These are phyloP conservation scores for Scytalidium sp. DNA, from an alignment of 2,329 filamentous ascomycete genomes.

Conservation along the genomic window DNA sequence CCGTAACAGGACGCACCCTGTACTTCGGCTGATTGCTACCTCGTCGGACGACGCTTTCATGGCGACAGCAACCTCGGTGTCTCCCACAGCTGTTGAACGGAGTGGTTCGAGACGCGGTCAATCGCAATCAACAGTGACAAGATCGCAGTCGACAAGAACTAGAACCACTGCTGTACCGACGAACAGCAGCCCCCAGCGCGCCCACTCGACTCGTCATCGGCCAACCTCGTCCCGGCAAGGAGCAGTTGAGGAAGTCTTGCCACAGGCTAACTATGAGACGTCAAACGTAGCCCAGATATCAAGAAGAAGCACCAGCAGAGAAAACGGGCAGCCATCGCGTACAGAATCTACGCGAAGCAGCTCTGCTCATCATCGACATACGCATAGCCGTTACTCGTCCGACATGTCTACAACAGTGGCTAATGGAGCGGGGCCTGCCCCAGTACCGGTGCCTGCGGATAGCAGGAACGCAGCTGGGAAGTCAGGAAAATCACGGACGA, in stretches of 20 bases:
- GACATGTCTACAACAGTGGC: constrained; percentile 48
- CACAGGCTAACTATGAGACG: constrained; percentile 72
- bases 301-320: constrained; percentile 26
- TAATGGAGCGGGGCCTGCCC: constrained; percentile 51
- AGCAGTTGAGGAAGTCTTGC: constrained; percentile 38
- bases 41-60: constrained; percentile 11
- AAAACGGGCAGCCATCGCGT: constrained; percentile 19
- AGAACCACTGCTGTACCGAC: constrained; percentile 13
- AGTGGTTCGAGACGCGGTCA: constrained; percentile 21
- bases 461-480: constrained; percentile 44
- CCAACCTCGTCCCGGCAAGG: constrained; percentile 37
- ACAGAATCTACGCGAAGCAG: constrained; percentile 31
- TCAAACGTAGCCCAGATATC: constrained; percentile 53
- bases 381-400: constrained; percentile 33
- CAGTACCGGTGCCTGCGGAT: constrained; percentile 47
- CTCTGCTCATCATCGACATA: constrained; percentile 31
- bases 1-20: background rate
- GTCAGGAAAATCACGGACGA: constrained; percentile 64
- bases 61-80: constrained; percentile 14
- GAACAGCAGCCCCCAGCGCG: constrained; percentile 21
- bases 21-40: constrained; percentile 10
- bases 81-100: constrained; percentile 21
- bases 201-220: constrained; percentile 19
- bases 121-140: constrained; percentile 21
- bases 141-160: constrained; percentile 25